Percentiles rank a stretch among this genome's conserved stretches.
Evolutionary conservation across 768 basidiomycete genomes (phyloP).

Genomic region (Dentipellis fragilis): DNA sequence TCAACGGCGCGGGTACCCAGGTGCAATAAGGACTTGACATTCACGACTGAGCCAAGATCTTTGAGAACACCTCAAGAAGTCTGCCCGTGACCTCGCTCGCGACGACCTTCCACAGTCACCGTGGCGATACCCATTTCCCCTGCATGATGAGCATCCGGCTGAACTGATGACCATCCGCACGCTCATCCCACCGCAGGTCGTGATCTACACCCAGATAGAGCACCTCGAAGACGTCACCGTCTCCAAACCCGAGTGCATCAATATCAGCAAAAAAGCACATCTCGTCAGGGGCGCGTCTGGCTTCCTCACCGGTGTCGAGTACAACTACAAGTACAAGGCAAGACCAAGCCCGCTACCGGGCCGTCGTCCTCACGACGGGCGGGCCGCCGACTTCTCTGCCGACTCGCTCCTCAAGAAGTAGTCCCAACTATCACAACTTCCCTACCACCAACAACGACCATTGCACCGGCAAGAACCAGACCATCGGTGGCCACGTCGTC

Average conservation of each 20-base stretch:
- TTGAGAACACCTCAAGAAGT: too few relatives aligned
- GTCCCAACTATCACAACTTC: slow-evolving; percentile 85
- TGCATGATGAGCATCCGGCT: slow-evolving; percentile 63
- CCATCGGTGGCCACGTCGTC: too few relatives aligned
- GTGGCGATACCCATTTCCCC: slow-evolving; percentile 90
- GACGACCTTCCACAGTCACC: slow-evolving; percentile 91
- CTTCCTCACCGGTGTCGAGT: slow-evolving; percentile 77
- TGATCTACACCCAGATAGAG: slow-evolving; percentile 94
- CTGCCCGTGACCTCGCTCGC: slow-evolving; percentile 91
- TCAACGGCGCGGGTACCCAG: slow-evolving; percentile 91
- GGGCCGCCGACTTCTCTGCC: slow-evolving; percentile 94
- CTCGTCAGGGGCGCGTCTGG: slow-evolving; percentile 77
- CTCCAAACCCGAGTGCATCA: slow-evolving; percentile 76
- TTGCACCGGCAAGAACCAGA: slow-evolving; percentile 92
- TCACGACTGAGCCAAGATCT: slow-evolving; percentile 85
- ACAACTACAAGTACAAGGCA: slow-evolving; percentile 62
- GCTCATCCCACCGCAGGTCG: slow-evolving; percentile 40
- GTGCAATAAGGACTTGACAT: slow-evolving; percentile 74
- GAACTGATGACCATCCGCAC: not conserved
- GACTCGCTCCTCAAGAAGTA: slow-evolving; percentile 87
- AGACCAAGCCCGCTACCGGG: slow-evolving; percentile 74
- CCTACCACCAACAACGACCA: slow-evolving; percentile 98
- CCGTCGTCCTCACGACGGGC: slow-evolving; percentile 92
- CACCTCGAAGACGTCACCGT: slow-evolving; percentile 85
- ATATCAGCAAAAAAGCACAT: slow-evolving; percentile 86